A percentile compares a stretch with the other conserved stretches of the same genome.
Conservation (phyloP, 2,329 filamentous ascomycete species). For the Penicillium sp. region DNA sequence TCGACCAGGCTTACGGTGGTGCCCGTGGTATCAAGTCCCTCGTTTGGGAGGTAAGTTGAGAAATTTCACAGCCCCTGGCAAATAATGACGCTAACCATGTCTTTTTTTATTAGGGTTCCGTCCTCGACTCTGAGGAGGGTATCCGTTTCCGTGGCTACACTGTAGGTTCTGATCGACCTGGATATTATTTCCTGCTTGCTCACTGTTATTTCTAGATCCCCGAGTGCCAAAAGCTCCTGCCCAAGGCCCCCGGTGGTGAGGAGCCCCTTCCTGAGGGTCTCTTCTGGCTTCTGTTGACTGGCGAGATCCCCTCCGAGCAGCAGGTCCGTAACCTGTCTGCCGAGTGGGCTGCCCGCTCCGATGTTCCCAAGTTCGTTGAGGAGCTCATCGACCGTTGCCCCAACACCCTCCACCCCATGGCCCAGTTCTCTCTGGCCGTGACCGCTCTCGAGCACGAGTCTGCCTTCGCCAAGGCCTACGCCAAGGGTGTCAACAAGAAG, state of each 20-base stretch:
- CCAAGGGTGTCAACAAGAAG: slow-evolving; percentile 98
- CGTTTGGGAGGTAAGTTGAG: slow-evolving; percentile 75
- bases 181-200: slow-evolving; percentile 7
- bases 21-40: slow-evolving; percentile 98
- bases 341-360: slow-evolving; percentile 97
- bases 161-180: slow-evolving; percentile 40
- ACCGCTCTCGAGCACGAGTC: slow-evolving; percentile 98
- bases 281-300: slow-evolving; percentile 98
- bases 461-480: slow-evolving; percentile 96
- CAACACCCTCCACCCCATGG: slow-evolving; percentile 98
- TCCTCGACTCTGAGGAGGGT: slow-evolving; percentile 97
- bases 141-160: slow-evolving; percentile 99
- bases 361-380: slow-evolving; percentile 96
- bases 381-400: slow-evolving; percentile 99
- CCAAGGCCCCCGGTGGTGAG: slow-evolving; percentile 93
- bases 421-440: slow-evolving; percentile 96
- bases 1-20: slow-evolving; percentile 99
- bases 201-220: slow-evolving; percentile 62
- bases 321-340: slow-evolving; percentile 97
- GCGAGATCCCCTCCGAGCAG: slow-evolving; percentile 95
- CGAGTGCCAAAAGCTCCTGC: slow-evolving; percentile 95
- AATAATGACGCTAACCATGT: slow-evolving; percentile 10
- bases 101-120: slow-evolving; percentile 62
- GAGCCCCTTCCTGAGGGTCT: slow-evolving; percentile 98
- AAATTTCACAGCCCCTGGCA: not conserved